Evolutionary conservation across 2,329 filamentous ascomycete species (phyloP), one percentile per base, ranked within the genome.

Genomic region (Penicillium sp.): DNA sequence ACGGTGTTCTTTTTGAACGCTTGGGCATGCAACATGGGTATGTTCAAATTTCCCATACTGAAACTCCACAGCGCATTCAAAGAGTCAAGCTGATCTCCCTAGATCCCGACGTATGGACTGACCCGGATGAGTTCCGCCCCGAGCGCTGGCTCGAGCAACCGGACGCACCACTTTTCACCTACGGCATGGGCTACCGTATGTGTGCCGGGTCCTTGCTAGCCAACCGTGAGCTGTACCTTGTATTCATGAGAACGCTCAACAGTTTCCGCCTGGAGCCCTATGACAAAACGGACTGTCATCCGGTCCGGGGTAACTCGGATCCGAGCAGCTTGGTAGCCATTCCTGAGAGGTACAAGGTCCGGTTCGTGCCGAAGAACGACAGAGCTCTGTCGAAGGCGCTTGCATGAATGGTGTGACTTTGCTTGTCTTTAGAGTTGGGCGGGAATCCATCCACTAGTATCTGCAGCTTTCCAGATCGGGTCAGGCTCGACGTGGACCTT

Each of bases 1-100:
- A 86, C 83, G 1, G 81, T 86, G 0, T 78, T 87, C 34, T 88
- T 87, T 67, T 71, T 88, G 24, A 88, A 88, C 54, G 82, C 84
- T 0, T 88, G 84, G 85, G 84, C 84, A 3, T 88, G 85, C 62
- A 88, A 88, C 57, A 86, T 86, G 82, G 84, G 83, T 84, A 72
- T 64, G 77, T 68, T 27, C 5, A 11, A 10, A 39, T 16, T n/a
- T 27, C 6, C 36, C 31, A 27, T 8, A n/a, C n/a, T 36, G 18
- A 45, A 18, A 13, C 6, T 24, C 6, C 13, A 27, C 16, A 42
- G 38, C 6, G 18, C 24, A 27, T 14, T n/a, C 31, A 21, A 38
- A 40, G 38, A 40, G 10, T 18, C 8, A n/a, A 21, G 47, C 42
- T 39, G 24, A 53, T 41, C 24, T 18, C 39, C 42, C 36, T 56